Percentiles rank a stretch among this genome's conserved stretches.
These are phyloP conservation scores for Plectosphaerella sp. DNA, from an alignment of 2,329 filamentous ascomycete genomes.

Conservation along the genomic window DNA sequence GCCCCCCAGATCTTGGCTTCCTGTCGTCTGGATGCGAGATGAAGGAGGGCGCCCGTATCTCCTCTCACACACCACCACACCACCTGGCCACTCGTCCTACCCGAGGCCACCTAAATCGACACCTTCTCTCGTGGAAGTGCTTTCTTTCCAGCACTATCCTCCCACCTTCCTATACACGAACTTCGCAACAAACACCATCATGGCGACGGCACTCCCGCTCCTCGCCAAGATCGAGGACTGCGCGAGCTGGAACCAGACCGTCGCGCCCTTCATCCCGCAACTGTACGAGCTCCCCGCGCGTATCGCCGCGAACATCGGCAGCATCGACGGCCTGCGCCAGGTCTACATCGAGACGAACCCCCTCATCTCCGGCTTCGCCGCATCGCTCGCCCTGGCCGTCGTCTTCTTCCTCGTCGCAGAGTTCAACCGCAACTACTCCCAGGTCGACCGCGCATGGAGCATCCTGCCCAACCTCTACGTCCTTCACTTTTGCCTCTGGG, in stretches of 20 bases:
- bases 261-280: constrained; percentile 70
- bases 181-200: neutral
- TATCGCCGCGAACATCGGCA: constrained; percentile 54
- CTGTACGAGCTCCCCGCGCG: constrained; percentile 65
- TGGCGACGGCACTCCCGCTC: constrained; percentile 54
- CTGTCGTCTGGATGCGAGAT: neutral
- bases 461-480: constrained; percentile 84
- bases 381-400: constrained; percentile 65
- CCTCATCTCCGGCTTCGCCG: constrained; percentile 67
- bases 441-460: constrained; percentile 91
- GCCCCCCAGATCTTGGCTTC: neutral
- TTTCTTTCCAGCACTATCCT: neutral
- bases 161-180: neutral
- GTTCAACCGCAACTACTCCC: constrained; percentile 91
- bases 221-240: constrained; percentile 69
- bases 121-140: no score
- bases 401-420: constrained; percentile 75
- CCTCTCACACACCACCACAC: neutral
- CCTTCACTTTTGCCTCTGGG: constrained; percentile 79
- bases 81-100: neutral
- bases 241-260: constrained; percentile 68
- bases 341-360: constrained; percentile 87
- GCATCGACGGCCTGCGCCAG: constrained; percentile 57
- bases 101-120: no score
- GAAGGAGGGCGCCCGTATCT: neutral